phyloP scores from a whole-genome alignment of 2,329 filamentous ascomycete species.

The Trichophyton verrucosum region DNA sequence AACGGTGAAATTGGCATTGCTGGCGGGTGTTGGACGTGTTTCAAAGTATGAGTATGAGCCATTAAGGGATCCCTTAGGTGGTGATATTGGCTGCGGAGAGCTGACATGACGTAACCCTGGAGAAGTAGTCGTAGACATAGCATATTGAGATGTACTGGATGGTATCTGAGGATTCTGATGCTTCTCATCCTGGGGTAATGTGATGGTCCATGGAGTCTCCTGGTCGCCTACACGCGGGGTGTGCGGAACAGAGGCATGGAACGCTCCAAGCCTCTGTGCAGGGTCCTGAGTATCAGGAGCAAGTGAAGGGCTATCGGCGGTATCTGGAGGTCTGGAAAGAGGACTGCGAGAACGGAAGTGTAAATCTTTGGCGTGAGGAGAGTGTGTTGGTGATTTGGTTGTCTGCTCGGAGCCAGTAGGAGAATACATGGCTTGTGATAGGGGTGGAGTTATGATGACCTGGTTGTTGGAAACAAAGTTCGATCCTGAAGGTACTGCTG shows the following conservation, averaged over 20 bases:
- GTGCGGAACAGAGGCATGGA: slow-evolving; percentile 20
- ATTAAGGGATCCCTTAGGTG: slow-evolving; percentile 5
- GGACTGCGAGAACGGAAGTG: slow-evolving; percentile 29
- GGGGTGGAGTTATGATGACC: background rate
- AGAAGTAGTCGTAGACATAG: background rate
- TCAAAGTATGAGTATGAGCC: background rate
- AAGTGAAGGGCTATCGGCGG: slow-evolving; percentile 13
- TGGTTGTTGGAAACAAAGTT: background rate
- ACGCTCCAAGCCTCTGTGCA: slow-evolving; percentile 23
- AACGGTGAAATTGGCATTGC: background rate
- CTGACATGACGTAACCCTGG: background rate
- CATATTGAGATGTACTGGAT: slow-evolving; percentile 1
- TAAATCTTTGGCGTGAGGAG: slow-evolving; percentile 14
- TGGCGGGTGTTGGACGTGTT: background rate
- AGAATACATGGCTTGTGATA: background rate
- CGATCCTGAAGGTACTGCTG: background rate
- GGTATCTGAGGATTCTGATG: background rate
- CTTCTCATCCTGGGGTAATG: slow-evolving; percentile 20
- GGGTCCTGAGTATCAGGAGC: slow-evolving; percentile 7
- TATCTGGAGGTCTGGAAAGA: slow-evolving; percentile 17
- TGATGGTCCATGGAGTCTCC: slow-evolving; percentile 27
- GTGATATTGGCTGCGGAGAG: slow-evolving; percentile 4
- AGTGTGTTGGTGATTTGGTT: background rate
- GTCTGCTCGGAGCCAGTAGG: background rate
- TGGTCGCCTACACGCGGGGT: slow-evolving; percentile 25